Base-by-base conservation (phyloP, 1,284 basidiomycete species). In the Rhodofomes roseus region DNA sequence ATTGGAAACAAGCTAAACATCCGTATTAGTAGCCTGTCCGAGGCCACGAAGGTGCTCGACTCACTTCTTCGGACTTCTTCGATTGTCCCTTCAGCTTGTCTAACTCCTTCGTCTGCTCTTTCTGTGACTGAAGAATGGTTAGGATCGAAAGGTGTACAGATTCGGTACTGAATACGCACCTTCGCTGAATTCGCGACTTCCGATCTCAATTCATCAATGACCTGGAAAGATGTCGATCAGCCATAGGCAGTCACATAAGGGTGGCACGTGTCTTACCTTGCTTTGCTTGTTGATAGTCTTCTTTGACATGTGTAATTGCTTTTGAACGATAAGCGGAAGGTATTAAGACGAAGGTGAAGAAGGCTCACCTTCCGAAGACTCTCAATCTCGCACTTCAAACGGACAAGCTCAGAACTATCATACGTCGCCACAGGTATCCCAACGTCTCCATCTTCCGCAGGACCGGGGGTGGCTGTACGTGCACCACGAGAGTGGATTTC, bases 51-150 rank as follows among this genome's bases (percentile, higher is more conserved):
- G 29, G 54, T 8, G 29, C 2, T 6, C 57, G 46, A 63, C 75
- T 29, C 60, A 87, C 86, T 71, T 87, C 85, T 54, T 87, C 83
- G 2, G 76, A 74, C 63, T 84, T 83, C 63, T 74, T 79, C 7
- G 71, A 68, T 62, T 81, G 83, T 14, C 64, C 68, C 64, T 81
- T 82, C 25, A 84, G 62, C 50, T 74, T 76, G 29, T 77, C 73
- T 11, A 85, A 55, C 56, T 83, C 78, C 8, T 70, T 70, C 56
- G 79, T 78, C 40, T 79, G 77, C 20, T 84, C 83, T 60, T 80
- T 76, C 59, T 80, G 73, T 12, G 73, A 72, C 87, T 88, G 25
- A 2, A 61, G 29, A 64, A 62, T 36, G 20, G 43, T 55, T n/a
- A 18, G 58, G 34, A 22, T 20, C 54, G 25, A n/a, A 46, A 54